Evolutionary conservation across 2,329 filamentous ascomycete genomes (phyloP), one percentile per base, ranked within the genome.

Genomic region (Fusarium liriodendri): DNA sequence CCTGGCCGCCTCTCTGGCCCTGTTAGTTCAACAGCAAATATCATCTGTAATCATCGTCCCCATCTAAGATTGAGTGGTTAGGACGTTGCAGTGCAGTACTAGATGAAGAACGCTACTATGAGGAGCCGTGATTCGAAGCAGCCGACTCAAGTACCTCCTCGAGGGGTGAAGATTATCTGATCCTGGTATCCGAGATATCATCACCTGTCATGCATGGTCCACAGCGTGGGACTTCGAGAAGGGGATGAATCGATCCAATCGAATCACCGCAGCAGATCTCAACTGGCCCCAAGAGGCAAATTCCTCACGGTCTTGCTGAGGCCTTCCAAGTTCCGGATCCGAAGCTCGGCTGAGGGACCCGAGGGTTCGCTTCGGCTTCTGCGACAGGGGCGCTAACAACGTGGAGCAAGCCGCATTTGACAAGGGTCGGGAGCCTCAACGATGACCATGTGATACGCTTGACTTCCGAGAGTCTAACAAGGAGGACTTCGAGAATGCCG

Each of bases 401-500:
- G 50, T 64, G 62, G 62, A 45, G 37, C 45, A 58, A 35, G 35
- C 62, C 47, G 9, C 27, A 16, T 25, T 16, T 18, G 25, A 32
- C 62, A 64, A 20, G 62, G 50, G 38, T 64, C 62, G 62, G 62
- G 20, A 64, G 52, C 38, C 52, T 64, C 52, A 47, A 57, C 50
- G 52, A 59, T 37, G 52, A 22, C 62, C 52, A 58, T 47, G 62
- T 64, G 62, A 64, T 29, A 27, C 10, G n/a, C 18, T 58, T 14
- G 38, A 59, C 29, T 59, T 38, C 52, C 52, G 62, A 64, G 62
- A 57, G 20, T 6, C 14, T n/a, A 33, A 33, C 20, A 57, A 37
- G 27, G 40, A 18, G 35, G 42, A 25, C 37, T 40, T 42, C 13
- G 14, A 57, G 47, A 45, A 64, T 35, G 45, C n/a, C 11, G 29